A percentile compares a stretch with the other conserved stretches of the same genome.
These are phyloP conservation scores for bread wheat (Triticum aestivum) DNA, from an alignment of 176 grass and related monocot species.

Conservation along the genomic window DNA sequence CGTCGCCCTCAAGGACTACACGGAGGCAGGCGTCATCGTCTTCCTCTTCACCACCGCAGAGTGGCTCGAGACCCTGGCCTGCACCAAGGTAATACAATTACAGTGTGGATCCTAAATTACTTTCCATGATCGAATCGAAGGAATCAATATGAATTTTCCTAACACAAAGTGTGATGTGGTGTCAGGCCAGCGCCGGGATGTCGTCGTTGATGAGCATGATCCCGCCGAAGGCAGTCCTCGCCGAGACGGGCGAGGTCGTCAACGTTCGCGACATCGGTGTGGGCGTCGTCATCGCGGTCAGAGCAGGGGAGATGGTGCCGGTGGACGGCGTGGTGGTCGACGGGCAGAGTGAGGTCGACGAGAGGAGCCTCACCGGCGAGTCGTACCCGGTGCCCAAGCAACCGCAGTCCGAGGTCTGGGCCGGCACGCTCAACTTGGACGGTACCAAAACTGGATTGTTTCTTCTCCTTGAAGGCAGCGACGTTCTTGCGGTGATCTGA, in stretches of 20 bases:
- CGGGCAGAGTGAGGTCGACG: slow-evolving; percentile 59
- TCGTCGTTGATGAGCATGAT: slow-evolving; percentile 51
- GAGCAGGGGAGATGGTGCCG: slow-evolving; percentile 63
- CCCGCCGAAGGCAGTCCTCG: slow-evolving; percentile 55
- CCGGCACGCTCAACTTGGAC: slow-evolving; percentile 72
- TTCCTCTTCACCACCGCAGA: slow-evolving; percentile 83
- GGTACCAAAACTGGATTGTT: slow-evolving; percentile 1
- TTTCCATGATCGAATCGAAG: neutral
- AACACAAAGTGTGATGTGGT: neutral
- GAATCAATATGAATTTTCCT: neutral
- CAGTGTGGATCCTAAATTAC: too few species aligned
- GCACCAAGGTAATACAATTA: neutral
- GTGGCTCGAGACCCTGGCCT: slow-evolving; percentile 75
- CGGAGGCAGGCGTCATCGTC: slow-evolving; percentile 63
- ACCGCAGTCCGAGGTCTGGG: slow-evolving; percentile 48
- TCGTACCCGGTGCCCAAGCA: slow-evolving; percentile 65
- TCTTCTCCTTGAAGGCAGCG: neutral
- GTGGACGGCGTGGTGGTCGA: slow-evolving; percentile 66
- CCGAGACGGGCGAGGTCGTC: slow-evolving; percentile 38
- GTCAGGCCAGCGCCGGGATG: slow-evolving; percentile 57
- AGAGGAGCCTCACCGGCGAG: slow-evolving; percentile 87
- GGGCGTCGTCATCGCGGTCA: slow-evolving; percentile 45
- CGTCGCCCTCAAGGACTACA: slow-evolving; percentile 45
- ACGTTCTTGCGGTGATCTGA: neutral
- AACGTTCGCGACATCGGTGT: slow-evolving; percentile 28